Percentiles rank a stretch among this genome's conserved stretches.
Evolutionary conservation across 2,329 filamentous ascomycete species (phyloP).

Genomic region (Huntiella abstrusa): DNA sequence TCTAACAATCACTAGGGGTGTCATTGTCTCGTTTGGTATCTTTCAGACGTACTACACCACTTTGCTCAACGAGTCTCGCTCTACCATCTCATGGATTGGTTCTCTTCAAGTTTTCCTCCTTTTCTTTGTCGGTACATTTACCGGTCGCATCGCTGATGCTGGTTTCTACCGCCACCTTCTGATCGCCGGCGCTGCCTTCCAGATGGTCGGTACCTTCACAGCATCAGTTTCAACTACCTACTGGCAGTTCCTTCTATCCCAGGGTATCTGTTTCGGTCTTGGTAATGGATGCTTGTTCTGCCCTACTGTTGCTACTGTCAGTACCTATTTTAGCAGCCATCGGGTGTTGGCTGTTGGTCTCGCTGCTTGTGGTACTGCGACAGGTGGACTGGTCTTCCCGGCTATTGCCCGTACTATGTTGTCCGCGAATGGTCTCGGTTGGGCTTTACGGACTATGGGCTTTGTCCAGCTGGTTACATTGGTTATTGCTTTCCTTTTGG

Average conservation of each 20-base stretch:
- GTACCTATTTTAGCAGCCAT: conserved; percentile 43
- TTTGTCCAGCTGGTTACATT: conserved; percentile 35
- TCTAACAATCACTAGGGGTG: conserved; percentile 21
- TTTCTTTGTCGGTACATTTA: conserved; percentile 34
- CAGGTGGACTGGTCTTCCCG: conserved; percentile 41
- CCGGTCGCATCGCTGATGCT: conserved; percentile 34
- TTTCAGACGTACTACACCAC: conserved; percentile 34
- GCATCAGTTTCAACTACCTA: conserved; percentile 27
- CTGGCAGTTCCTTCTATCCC: conserved; percentile 36
- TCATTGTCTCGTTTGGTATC: conserved; percentile 35
- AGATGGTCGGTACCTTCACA: conserved; percentile 28
- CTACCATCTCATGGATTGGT: conserved; percentile 35
- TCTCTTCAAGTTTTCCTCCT: conserved; percentile 34
- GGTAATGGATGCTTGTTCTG: conserved; percentile 46
- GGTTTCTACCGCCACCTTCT: conserved; percentile 30
- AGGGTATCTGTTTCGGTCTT: conserved; percentile 35
- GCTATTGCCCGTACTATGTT: conserved; percentile 13
- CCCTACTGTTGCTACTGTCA: conserved; percentile 42
- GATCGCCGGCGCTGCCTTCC: conserved; percentile 22
- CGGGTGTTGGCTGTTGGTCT: conserved; percentile 43
- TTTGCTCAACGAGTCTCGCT: conserved; percentile 21
- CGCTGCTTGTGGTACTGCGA: conserved; percentile 37
- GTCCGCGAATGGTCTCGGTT: conserved; percentile 17
- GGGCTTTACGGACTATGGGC: conserved; percentile 39
- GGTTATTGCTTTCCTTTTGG: conserved; percentile 20